phyloP scores from a whole-genome alignment of 148 eudicot species.

The Gaultheria prostrata region DNA sequence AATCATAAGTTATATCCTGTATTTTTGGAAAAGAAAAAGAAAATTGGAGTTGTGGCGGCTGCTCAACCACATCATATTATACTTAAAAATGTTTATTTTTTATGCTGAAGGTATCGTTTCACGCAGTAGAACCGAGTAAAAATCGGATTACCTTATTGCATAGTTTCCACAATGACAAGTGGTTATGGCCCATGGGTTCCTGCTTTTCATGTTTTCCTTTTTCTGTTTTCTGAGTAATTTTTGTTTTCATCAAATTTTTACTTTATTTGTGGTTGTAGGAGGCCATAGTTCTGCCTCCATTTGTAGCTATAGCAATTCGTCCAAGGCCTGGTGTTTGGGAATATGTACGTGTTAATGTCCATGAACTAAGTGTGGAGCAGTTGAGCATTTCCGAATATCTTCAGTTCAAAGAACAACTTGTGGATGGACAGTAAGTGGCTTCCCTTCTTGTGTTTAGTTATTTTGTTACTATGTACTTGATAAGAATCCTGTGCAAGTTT shows the following conservation, averaged over 20 bases:
- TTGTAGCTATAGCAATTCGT: conserved; percentile 88
- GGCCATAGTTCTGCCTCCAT: conserved; percentile 92
- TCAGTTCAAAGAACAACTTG: conserved; percentile 92
- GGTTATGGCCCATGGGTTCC: background rate
- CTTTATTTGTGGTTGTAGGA: conserved; percentile 46
- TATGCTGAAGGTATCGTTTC: background rate
- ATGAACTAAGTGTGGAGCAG: conserved; percentile 87
- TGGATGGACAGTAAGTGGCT: conserved; percentile 61
- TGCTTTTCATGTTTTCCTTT: background rate
- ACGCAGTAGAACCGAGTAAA: background rate
- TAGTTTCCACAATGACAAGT: background rate
- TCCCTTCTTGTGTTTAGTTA: background rate
- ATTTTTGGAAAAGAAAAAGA: background rate
- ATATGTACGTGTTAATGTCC: conserved; percentile 77
- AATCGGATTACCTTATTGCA: too few relatives aligned
- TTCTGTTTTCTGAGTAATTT: background rate
- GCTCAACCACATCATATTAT: background rate
- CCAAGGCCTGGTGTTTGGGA: conserved; percentile 99
- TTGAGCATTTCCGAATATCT: conserved; percentile 80
- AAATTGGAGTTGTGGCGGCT: background rate
- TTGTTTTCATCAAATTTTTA: background rate
- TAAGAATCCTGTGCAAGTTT: background rate
- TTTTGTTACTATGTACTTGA: background rate
- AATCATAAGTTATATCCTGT: background rate
- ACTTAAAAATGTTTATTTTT: background rate